These are phyloP conservation scores for Turnera subulata DNA, from an alignment of 345 rosid genomes.

Conservation along the genomic window DNA sequence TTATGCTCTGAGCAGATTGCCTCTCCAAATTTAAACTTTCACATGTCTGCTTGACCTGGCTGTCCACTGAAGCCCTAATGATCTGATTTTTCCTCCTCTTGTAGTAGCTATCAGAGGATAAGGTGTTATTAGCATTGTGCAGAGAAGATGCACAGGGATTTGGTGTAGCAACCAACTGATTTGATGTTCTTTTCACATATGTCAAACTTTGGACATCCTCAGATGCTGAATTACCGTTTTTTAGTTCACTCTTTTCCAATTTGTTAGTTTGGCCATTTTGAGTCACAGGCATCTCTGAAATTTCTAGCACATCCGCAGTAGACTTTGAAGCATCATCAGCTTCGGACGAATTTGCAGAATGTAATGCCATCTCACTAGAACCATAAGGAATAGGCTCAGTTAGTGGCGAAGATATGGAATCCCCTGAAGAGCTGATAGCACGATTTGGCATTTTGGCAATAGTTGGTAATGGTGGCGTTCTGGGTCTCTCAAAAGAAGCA, in stretches of 20 bases:
- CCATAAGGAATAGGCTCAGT: conserved; percentile 36
- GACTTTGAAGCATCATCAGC: conserved; percentile 34
- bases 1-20: conserved; percentile 30
- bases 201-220: conserved; percentile 42
- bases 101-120: conserved; percentile 60
- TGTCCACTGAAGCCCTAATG: conserved; percentile 57
- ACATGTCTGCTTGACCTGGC: conserved; percentile 26
- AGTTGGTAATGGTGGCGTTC: conserved; percentile 45
- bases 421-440: conserved; percentile 28
- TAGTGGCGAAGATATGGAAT: conserved; percentile 30
- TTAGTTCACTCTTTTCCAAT: conserved; percentile 36
- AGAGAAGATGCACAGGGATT: conserved; percentile 26
- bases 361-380: conserved; percentile 37
- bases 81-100: conserved; percentile 85
- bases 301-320: conserved; percentile 33
- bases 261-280: conserved; percentile 36
- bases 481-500: conserved; percentile 48
- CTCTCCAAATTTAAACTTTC: conserved; percentile 33
- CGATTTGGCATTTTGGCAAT: conserved; percentile 37
- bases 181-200: conserved; percentile 72
- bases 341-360: conserved; percentile 36
- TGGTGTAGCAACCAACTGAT: conserved; percentile 81
- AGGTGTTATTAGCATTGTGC: conserved; percentile 29
- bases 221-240: conserved; percentile 32
- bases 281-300: conserved; percentile 31